A percentile compares a stretch with the other conserved stretches of the same genome.
These are phyloP conservation scores for Alternaria sp. DNA, from an alignment of 2,329 filamentous ascomycete species.

Conservation along the genomic window DNA sequence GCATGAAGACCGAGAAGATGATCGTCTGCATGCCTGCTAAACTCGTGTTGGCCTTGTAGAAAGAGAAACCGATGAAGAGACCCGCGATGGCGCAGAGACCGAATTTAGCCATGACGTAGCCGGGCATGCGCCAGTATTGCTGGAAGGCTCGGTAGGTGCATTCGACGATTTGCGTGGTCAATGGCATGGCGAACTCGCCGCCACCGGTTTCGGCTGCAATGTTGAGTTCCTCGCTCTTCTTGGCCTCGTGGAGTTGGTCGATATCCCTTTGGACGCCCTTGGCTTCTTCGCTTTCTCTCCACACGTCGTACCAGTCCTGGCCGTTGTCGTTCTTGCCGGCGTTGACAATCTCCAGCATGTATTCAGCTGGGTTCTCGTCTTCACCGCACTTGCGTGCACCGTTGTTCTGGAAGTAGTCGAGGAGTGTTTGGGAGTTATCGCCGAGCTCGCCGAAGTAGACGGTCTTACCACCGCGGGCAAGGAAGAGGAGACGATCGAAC, in stretches of 20 bases:
- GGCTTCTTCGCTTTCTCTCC: slow-evolving; percentile 38
- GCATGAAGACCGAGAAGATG: slow-evolving; percentile 60
- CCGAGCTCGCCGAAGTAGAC: slow-evolving; percentile 58
- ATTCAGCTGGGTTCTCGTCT: slow-evolving; percentile 76
- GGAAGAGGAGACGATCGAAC: slow-evolving; percentile 54
- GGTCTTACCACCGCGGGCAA: slow-evolving; percentile 53
- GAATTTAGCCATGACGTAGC: slow-evolving; percentile 49
- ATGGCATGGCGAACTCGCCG: slow-evolving; percentile 54
- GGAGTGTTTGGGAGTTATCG: slow-evolving; percentile 48
- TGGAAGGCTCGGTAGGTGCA: slow-evolving; percentile 53
- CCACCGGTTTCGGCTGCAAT: slow-evolving; percentile 43
- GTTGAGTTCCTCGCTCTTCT: slow-evolving; percentile 30
- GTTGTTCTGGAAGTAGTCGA: slow-evolving; percentile 65
- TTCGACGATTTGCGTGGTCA: slow-evolving; percentile 40
- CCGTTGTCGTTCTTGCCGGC: slow-evolving; percentile 39
- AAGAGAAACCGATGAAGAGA: slow-evolving; percentile 51
- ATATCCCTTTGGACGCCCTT: slow-evolving; percentile 45
- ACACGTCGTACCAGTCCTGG: slow-evolving; percentile 51
- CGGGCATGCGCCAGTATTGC: slow-evolving; percentile 55
- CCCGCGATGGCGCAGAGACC: slow-evolving; percentile 32
- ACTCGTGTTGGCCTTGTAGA: slow-evolving; percentile 47
- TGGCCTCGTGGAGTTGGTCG: slow-evolving; percentile 49
- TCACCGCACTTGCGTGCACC: slow-evolving; percentile 65
- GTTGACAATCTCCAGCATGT: slow-evolving; percentile 66
- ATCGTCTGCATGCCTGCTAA: slow-evolving; percentile 54